A percentile compares a stretch with the other conserved stretches of the same genome.
Evolutionary conservation across 768 basidiomycete genomes (phyloP).

Genomic region (Cantharellus cinnabarinus): DNA sequence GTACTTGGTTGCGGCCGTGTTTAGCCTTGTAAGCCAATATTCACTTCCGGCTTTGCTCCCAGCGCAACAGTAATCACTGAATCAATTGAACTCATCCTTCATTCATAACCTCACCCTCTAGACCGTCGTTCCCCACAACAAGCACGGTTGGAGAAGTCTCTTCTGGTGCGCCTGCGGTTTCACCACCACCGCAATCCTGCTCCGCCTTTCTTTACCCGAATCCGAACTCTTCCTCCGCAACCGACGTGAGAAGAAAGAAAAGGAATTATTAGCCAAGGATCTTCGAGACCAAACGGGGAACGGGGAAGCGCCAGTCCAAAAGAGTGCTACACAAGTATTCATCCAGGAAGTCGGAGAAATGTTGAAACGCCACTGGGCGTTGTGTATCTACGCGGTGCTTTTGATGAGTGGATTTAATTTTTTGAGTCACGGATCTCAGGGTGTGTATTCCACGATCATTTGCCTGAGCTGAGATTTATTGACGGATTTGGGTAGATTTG

Average conservation of each 20-base stretch:
- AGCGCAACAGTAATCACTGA: too few relatives aligned
- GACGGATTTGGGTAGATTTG: constrained; percentile 24
- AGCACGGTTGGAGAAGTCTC: constrained; percentile 16
- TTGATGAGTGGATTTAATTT: constrained; percentile 28
- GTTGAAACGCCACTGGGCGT: constrained; percentile 62
- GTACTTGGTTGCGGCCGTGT: constrained; percentile 40
- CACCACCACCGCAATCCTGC: constrained; percentile 17
- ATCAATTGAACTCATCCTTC: too few relatives aligned
- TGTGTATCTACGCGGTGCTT: constrained; percentile 67
- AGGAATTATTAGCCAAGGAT: constrained; percentile 14
- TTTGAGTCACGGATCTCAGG: constrained; percentile 46
- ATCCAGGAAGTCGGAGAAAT: constrained; percentile 49
- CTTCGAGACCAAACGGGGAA: too few relatives aligned
- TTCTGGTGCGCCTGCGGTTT: constrained; percentile 23
- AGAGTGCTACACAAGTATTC: constrained; percentile 27
- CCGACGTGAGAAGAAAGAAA: background rate
- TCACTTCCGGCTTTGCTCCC: constrained; percentile 11
- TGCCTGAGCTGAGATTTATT: constrained; percentile 15
- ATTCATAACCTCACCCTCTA: too few relatives aligned
- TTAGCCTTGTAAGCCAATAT: constrained; percentile 39
- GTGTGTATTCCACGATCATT: constrained; percentile 1
- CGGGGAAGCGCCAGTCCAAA: constrained; percentile 7
- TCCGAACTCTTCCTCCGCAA: constrained; percentile 16
- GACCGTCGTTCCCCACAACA: constrained; percentile 19
- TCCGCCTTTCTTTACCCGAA: constrained; percentile 23